Evolutionary conservation across 129 eudicot species (phyloP), one percentile per base, ranked within the genome.

Genomic region (Centaurea solstitialis): DNA sequence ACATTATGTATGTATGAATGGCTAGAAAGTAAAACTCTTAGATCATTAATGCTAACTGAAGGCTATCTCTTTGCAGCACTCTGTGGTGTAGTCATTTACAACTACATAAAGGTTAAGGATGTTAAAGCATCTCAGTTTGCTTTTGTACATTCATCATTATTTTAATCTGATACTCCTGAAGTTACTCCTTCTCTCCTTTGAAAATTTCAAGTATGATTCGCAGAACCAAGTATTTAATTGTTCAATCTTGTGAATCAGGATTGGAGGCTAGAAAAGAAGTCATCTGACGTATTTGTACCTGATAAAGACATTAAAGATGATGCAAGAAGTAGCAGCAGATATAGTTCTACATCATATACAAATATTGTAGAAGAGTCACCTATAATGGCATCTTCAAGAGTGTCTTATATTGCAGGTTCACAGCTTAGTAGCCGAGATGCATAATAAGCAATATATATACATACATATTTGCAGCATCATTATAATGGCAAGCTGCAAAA

Each of bases 11-110:
- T 43, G 15, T 61, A 24, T 66, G 15, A 38, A 24, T 66, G 23
- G 47, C 45, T 57, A 35, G 9, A 47, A 33, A 33, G 4, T 33
- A 33, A 33, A 10, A 75, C 7, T 59, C 30, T 74, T 20, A 5
- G 21, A 57, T 57, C 64, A 57, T 57, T 57, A 17, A 18, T 76
- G 40, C 43, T 62, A 18, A 37, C 67, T 59, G 12, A 66, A 4
- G 12, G 40, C 38, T 24, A 30, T 39, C 69, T 72, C 45, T 73
- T 40, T 83, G 79, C 86, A 95, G 99, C 99, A 9, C 88, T 95
- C 37, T 88, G 94, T 72, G 99, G 99, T 38, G 99, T 95, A 59
- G 98, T 95, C 67, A 86, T 93, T 90, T 95, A 95, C 85, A 95
- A 95, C 85, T 89, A 91, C 93, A 86, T 95, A 86, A 95, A 95